Evolutionary conservation across 2,329 filamentous ascomycete species (phyloP), one percentile per base, ranked within the genome.

Genomic region (Aschersonia sp.): DNA sequence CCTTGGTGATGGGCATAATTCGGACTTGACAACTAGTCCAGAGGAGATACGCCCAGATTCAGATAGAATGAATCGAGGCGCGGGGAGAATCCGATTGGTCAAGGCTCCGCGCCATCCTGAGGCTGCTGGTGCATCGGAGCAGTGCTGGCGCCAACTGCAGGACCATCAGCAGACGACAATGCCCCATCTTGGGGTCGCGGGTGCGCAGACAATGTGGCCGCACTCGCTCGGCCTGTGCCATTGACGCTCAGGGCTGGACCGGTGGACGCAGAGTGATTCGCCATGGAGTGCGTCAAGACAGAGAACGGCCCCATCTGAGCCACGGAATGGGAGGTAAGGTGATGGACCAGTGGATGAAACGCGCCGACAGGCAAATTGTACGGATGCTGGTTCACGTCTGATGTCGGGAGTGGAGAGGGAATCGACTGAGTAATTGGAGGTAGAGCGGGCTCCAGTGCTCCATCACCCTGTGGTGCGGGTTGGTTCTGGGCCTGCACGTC

Each of bases 41-140:
- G 22, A 22, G 22, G 22, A 4, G 22, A 22, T 22, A 4, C 2
- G 22, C 22, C 22, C 22, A 22, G 22, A 22, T 22, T 22, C 22
- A 22, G 4, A 22, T 22, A 2, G 22, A 22, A 22, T 22, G 22
- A 22, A 22, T 22, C 22, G 3, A 22, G 22, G 22, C 22, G 22
- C 22, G 22, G 22, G 22, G 22, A 22, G 22, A 22, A 42, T 22
- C 12, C 12, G n/a, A 9, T 8, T 30, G 4, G 5, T 42, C 22
- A 43, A 7, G 42, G 29, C 29, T 49, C 43, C 6, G 35, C 32
- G 30, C 40, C 9, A 11, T 51, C 49, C 14, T 39, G 45, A 9
- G 29, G 46, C 49, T 56, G 53, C 45, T 57, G 59, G 47, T 66
- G 62, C 49, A 66, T 60, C 4, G 60, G 58, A 10, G 63, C 64